These are phyloP conservation scores for Akanthomyces dipterigenus DNA, from an alignment of 2,329 filamentous ascomycete species.

Conservation along the genomic window DNA sequence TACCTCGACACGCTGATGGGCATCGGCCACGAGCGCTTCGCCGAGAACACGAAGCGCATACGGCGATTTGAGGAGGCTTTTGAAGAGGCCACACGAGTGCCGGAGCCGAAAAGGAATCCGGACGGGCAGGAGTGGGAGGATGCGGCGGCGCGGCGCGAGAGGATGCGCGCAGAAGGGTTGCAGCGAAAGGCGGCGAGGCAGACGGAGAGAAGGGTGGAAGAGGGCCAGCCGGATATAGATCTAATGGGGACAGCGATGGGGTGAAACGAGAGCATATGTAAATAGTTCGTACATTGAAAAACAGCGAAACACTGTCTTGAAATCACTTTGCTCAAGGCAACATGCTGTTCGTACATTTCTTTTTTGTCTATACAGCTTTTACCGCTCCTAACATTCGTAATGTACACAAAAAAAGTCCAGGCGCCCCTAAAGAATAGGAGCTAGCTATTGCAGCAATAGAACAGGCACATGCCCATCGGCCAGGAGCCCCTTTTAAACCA, in stretches of 20 bases:
- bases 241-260: background rate
- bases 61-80: conserved; percentile 54
- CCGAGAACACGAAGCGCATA: conserved; percentile 61
- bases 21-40: conserved; percentile 70
- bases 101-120: conserved; percentile 21
- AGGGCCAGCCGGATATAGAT: conserved; percentile 15
- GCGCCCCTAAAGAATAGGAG: background rate
- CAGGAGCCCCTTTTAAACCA: background rate
- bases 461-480: background rate
- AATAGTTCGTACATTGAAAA: background rate
- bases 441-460: background rate
- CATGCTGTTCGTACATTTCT: conserved; percentile 18
- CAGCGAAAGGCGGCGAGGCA: conserved; percentile 39
- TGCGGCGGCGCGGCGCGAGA: conserved; percentile 41
- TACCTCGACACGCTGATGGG: conserved; percentile 62
- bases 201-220: conserved; percentile 14
- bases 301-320: background rate
- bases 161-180: conserved; percentile 54
- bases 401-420: conserved; percentile 21
- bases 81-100: conserved; percentile 24
- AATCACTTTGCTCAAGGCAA: background rate
- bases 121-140: conserved; percentile 49
- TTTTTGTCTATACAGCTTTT: conserved; percentile 24
- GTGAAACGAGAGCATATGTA: background rate
- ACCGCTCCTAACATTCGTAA: conserved; percentile 25